phyloP scores from a whole-genome alignment of 1,284 basidiomycete species.

The Tilletiaria anomala region DNA sequence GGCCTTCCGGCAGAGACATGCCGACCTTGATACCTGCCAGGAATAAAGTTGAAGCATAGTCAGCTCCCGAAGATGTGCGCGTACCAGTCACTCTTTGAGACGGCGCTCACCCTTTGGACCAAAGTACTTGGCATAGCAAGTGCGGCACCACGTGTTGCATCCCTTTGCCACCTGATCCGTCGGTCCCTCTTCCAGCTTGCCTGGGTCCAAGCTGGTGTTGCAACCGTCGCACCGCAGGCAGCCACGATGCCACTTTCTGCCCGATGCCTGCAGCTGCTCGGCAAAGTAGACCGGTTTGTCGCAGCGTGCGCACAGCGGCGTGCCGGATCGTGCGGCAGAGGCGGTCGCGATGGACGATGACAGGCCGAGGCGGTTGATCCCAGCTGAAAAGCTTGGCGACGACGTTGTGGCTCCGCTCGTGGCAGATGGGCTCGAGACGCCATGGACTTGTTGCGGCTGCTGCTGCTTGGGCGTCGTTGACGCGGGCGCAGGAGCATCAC shows the following conservation, averaged over 20 bases:
- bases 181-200: conserved; percentile 33
- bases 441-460: background rate
- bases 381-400: conserved; percentile 5
- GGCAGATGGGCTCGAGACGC: no score
- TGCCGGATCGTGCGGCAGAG: conserved; percentile 15
- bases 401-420: background rate
- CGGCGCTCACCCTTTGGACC: conserved; percentile 14
- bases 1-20: no score
- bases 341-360: conserved; percentile 10
- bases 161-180: conserved; percentile 2
- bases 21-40: no score
- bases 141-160: conserved; percentile 30
- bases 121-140: conserved; percentile 31
- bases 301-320: conserved; percentile 33
- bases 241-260: conserved; percentile 30
- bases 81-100: no score
- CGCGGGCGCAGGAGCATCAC: background rate
- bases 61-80: no score
- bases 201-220: conserved; percentile 24
- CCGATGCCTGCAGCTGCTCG: conserved; percentile 31
- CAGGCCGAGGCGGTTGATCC: conserved; percentile 17
- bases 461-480: background rate
- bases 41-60: no score
- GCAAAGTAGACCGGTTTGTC: conserved; percentile 33
- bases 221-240: conserved; percentile 36